Percentiles rank a stretch among this genome's conserved stretches.
phyloP scores from a whole-genome alignment of 306 rosid species.

The Cicer cuneatum region DNA sequence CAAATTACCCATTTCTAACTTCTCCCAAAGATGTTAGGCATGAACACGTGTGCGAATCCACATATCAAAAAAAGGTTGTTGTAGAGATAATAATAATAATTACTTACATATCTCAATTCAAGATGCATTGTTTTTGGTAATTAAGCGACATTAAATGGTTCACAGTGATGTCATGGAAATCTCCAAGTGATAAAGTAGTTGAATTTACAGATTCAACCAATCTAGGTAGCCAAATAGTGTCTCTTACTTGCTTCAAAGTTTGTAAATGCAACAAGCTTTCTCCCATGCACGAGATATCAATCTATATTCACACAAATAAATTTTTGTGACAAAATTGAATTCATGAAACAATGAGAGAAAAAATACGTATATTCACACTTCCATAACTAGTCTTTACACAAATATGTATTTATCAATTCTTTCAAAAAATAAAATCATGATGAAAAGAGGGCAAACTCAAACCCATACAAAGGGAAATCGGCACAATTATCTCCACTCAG shows the following conservation, averaged over 20 bases:
- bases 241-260: slow-evolving; percentile 67
- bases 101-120: slow-evolving; percentile 26
- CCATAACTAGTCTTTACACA: no score
- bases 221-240: slow-evolving; percentile 64
- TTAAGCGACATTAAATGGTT: slow-evolving; percentile 54
- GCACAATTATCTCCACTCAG: no score
- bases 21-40: no score
- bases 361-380: no score
- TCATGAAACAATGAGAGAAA: neutral
- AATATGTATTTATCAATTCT: no score
- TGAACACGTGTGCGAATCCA: no score
- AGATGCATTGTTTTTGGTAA: slow-evolving; percentile 51
- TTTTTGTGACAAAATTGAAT: slow-evolving; percentile 2
- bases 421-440: no score
- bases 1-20: no score
- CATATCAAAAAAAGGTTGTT: no score
- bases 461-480: no score
- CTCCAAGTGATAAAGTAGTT: slow-evolving; percentile 38
- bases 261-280: slow-evolving; percentile 55
- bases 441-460: no score
- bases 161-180: slow-evolving; percentile 31
- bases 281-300: slow-evolving; percentile 70
- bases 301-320: slow-evolving; percentile 38
- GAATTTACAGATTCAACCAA: slow-evolving; percentile 53
- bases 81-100: neutral